Conservation (phyloP, 176 grass and related monocot species). For the Phyllostachys edulis region DNA sequence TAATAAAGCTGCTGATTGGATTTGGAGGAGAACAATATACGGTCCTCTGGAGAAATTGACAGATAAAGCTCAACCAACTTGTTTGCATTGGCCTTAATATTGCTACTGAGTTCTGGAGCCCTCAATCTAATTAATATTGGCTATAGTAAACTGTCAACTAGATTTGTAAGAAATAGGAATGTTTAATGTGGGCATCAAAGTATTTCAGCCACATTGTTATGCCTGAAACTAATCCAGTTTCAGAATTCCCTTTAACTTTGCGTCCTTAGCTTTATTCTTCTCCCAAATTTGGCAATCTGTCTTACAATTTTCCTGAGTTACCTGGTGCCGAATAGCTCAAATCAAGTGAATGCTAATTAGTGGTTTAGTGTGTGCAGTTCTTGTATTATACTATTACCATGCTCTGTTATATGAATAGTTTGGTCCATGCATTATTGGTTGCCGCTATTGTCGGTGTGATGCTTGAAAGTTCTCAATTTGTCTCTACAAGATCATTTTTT, state of each 20-base stretch:
- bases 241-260: neutral
- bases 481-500: neutral
- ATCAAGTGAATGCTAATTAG: neutral
- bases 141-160: neutral
- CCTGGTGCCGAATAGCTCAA: neutral
- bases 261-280: neutral
- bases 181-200: neutral
- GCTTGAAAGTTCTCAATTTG: neutral
- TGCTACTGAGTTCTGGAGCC: constrained; percentile 16
- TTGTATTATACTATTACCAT: neutral
- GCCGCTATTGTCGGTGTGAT: neutral
- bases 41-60: neutral
- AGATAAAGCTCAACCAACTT: neutral
- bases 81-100: neutral
- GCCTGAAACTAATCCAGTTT: neutral
- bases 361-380: neutral
- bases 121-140: neutral
- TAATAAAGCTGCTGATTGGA: neutral
- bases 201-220: neutral
- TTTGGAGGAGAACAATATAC: constrained; percentile 8
- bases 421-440: neutral
- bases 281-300: neutral
- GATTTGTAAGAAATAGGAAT: constrained; percentile 27
- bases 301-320: neutral
- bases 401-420: neutral